Evolutionary conservation across 73 alveolate genomes (phyloP), one percentile per base, ranked within the genome.

Genomic region (Uronychia binucleata): DNA sequence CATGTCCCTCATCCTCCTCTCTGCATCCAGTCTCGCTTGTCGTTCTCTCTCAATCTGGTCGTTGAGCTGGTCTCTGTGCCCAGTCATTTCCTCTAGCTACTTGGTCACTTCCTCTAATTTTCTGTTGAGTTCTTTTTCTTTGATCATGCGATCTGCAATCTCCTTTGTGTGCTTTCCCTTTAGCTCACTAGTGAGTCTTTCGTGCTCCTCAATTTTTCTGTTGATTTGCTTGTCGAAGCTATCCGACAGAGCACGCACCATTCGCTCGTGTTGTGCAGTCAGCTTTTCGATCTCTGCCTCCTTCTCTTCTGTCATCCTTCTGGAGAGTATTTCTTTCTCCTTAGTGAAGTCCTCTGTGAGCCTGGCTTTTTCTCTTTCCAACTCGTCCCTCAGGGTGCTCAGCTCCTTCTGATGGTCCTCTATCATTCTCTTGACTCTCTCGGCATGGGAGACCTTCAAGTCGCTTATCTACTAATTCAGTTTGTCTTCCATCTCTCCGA

Each of bases 351-450:
- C 91, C 28, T 89, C 80, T 30, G 26, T 59, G 59, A 83, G 27
- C 34, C 58, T 84, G 28, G 29, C 32, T 30, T 11, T 76, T 30
- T 57, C 74, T 35, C 58, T 74, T 28, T 33, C 91, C 28, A 84
- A 84, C 30, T 83, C 74, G 0, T 57, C 86, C 26, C 78, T 89
- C 0, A 89, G 88, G 29, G 57, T 90, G n/a, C 58, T 78, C 1
- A 90, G 28, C 58, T 33, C 57, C n/a, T 83, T 78, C 60, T 82
- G 84, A 11, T 83, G 33, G 1, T 88, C 93, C 5, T 87, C 89
- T 25, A 74, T 79, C 57, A 81, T 32, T 28, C 32, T 80, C 46
- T 75, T 83, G 80, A 34, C 31, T 30, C 58, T 87, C 60, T 83
- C 89, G 26, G 58, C 82, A 25, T 59, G 1, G 11, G 34, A 59